Percentiles rank a stretch among this genome's conserved stretches.
phyloP scores from a whole-genome alignment of 169 alveolate species.

The Cryptosporidium bovis region DNA sequence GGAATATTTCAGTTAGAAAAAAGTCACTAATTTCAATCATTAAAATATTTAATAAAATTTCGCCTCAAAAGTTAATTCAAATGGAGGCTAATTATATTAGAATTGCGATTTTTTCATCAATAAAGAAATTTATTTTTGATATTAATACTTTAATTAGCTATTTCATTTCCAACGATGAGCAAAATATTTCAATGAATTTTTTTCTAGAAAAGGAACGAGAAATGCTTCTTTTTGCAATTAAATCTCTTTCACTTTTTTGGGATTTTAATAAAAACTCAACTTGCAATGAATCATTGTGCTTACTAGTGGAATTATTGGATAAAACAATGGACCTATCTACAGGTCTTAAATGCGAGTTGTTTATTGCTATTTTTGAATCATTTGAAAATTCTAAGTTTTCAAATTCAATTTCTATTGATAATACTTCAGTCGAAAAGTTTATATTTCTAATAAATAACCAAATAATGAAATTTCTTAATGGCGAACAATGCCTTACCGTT shows the following conservation, averaged over 20 bases:
- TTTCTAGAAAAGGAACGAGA: conserved; percentile 28
- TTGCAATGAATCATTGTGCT: background rate
- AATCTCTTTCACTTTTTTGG: conserved; percentile 46
- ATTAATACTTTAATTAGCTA: background rate
- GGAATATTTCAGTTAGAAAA: conserved; percentile 55
- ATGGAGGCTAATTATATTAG: background rate
- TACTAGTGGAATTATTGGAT: conserved; percentile 31
- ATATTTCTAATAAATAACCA: background rate
- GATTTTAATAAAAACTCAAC: conserved; percentile 11
- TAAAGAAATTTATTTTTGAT: conserved; percentile 38
- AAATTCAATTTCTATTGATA: background rate
- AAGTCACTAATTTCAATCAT: conserved; percentile 29
- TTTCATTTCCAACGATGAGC: background rate
- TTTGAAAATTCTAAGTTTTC: conserved; percentile 21
- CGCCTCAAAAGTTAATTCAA: background rate
- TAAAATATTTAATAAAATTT: conserved; percentile 34
- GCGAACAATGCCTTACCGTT: background rate
- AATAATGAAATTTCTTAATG: background rate
- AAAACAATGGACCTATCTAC: background rate
- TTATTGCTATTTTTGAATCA: conserved; percentile 12
- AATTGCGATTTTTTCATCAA: conserved; percentile 23
- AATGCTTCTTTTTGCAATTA: conserved; percentile 15
- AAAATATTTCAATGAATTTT: background rate
- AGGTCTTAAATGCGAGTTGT: background rate
- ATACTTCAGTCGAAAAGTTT: background rate